phyloP scores from a whole-genome alignment of 495 filamentous ascomycete species.

The Lasiosphaeria miniovina region DNA sequence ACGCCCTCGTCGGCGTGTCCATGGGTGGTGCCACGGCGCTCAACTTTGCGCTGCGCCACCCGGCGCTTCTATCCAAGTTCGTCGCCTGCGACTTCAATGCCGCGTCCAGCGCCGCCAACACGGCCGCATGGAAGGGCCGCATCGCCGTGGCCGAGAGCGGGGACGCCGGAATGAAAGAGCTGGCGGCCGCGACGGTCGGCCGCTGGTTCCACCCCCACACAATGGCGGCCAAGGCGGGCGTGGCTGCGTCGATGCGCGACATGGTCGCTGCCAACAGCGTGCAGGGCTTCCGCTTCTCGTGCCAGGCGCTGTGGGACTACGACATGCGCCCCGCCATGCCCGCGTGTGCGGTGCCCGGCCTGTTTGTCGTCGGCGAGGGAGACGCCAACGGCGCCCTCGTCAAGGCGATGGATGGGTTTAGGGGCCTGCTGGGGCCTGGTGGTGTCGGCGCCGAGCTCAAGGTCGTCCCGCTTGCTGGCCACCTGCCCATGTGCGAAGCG shows the following conservation, averaged over 20 bases:
- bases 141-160: constrained; percentile 61
- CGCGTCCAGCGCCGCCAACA: constrained; percentile 63
- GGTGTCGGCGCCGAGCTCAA: constrained; percentile 56
- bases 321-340: constrained; percentile 65
- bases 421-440: constrained; percentile 44
- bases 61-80: constrained; percentile 55
- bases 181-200: constrained; percentile 65
- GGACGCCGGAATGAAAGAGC: constrained; percentile 50
- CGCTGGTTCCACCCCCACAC: constrained; percentile 71
- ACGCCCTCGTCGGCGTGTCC: constrained; percentile 66
- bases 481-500: constrained; percentile 81
- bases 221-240: constrained; percentile 45
- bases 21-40: constrained; percentile 75
- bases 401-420: constrained; percentile 73
- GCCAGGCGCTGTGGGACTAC: constrained; percentile 73
- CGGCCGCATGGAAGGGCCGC: constrained; percentile 72
- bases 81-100: constrained; percentile 77
- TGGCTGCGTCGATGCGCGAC: constrained; percentile 47
- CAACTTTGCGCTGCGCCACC: constrained; percentile 65
- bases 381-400: constrained; percentile 68
- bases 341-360: constrained; percentile 52
- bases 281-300: constrained; percentile 64
- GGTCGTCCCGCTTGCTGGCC: constrained; percentile 64
- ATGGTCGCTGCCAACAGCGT: constrained; percentile 64
- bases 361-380: constrained; percentile 66